Evolutionary conservation across 768 basidiomycete genomes (phyloP).

Genomic region (Lactifluus echinatus): DNA sequence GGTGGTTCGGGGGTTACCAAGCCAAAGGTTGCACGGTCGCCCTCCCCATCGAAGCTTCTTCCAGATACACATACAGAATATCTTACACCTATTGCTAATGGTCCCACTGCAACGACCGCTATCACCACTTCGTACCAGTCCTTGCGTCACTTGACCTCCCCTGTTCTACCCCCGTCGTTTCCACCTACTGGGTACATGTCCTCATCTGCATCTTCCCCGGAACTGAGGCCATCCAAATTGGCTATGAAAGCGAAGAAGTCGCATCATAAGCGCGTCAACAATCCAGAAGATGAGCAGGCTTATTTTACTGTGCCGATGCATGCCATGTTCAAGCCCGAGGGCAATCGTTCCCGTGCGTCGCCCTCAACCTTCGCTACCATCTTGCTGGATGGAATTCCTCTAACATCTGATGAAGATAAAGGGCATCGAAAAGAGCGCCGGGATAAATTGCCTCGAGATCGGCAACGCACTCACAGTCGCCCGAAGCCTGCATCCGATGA

Average conservation of each 20-base stretch:
- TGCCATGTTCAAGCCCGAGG: constrained; percentile 50
- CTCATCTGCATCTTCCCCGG: constrained; percentile 23
- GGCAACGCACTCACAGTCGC: constrained; percentile 6
- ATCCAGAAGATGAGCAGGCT: constrained; percentile 34
- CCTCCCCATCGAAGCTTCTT: constrained; percentile 26
- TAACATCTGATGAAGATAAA: constrained; percentile 20
- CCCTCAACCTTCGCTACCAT: constrained; percentile 61
- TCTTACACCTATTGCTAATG: constrained; percentile 73
- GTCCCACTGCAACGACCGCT: constrained; percentile 72
- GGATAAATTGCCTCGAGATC: constrained; percentile 11
- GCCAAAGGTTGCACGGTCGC: constrained; percentile 19
- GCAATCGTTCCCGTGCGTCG: constrained; percentile 54
- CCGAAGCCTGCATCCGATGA: constrained; percentile 3
- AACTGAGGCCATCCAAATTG: constrained; percentile 57
- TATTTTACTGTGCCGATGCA: constrained; percentile 31
- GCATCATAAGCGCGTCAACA: constrained; percentile 35
- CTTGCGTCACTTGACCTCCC: constrained; percentile 46
- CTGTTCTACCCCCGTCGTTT: constrained; percentile 23
- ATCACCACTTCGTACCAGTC: constrained; percentile 78
- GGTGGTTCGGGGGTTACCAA: constrained; percentile 23
- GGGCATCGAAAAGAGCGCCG: constrained; percentile 14
- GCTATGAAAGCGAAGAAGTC: constrained; percentile 64
- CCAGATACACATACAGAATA: constrained; percentile 56
- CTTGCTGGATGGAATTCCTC: constrained; percentile 15
- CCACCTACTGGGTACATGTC: constrained; percentile 11